Conservation (phyloP, 225 moss, liverwort and hornwort species). For the Sphagnum contortum region DNA sequence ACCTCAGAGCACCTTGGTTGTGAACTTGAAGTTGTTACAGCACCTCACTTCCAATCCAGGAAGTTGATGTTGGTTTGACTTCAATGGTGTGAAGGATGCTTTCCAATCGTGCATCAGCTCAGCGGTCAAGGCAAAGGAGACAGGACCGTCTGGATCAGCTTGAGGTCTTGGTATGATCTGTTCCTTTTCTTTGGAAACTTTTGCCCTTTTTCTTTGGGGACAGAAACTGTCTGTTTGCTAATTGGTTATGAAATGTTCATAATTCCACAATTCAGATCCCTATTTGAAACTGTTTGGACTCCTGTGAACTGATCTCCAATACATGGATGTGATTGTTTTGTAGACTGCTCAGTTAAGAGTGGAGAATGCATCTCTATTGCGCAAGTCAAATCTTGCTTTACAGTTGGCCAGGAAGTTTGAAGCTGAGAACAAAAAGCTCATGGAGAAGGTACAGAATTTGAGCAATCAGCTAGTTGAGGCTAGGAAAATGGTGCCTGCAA, state of each 20-base stretch:
- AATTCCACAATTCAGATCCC: neutral
- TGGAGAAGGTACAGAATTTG: slow-evolving; percentile 22
- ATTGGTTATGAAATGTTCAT: neutral
- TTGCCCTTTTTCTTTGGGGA: neutral
- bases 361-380: slow-evolving; percentile 34
- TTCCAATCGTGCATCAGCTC: slow-evolving; percentile 50
- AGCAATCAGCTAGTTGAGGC: slow-evolving; percentile 14
- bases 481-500: slow-evolving; percentile 2
- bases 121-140: slow-evolving; percentile 46
- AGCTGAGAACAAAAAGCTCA: slow-evolving; percentile 23
- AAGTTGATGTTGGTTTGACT: too few relatives aligned
- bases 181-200: neutral
- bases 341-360: slow-evolving; percentile 46
- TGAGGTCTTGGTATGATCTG: slow-evolving; percentile 35
- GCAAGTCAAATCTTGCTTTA: slow-evolving; percentile 27
- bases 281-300: neutral
- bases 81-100: slow-evolving; percentile 29
- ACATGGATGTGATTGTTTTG: neutral
- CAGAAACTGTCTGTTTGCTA: too few relatives aligned
- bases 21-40: too few relatives aligned
- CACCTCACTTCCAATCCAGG: too few relatives aligned
- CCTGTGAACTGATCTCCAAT: too few relatives aligned
- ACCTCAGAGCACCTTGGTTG: too few relatives aligned
- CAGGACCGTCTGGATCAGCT: slow-evolving; percentile 52
- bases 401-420: slow-evolving; percentile 24